Percentiles rank a stretch among this genome's conserved stretches.
phyloP scores from a whole-genome alignment of 2,329 filamentous ascomycete species.

The Colletotrichum endophyticum region DNA sequence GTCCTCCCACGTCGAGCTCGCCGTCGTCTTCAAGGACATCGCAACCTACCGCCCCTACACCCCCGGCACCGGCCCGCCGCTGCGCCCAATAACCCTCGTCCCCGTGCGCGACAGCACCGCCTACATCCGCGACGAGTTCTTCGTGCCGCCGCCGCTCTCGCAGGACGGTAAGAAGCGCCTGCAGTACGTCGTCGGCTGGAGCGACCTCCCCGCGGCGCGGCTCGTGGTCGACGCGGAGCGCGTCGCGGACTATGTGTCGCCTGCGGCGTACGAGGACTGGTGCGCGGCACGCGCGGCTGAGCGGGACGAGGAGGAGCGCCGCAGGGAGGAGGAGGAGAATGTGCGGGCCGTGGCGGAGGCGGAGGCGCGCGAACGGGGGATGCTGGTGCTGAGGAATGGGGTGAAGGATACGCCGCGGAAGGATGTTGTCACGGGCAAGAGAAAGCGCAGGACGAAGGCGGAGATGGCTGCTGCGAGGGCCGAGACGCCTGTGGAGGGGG shows the following conservation, averaged over 20 bases:
- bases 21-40: constrained; percentile 13
- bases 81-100: constrained; percentile 51
- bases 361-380: background rate
- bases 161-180: constrained; percentile 47
- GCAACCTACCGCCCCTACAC: constrained; percentile 31
- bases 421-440: background rate
- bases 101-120: constrained; percentile 56
- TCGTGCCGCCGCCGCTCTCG: constrained; percentile 43
- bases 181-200: constrained; percentile 61
- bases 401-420: background rate
- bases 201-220: constrained; percentile 54
- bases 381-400: background rate
- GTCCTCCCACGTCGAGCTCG: background rate
- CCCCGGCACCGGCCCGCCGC: constrained; percentile 51
- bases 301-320: constrained; percentile 42
- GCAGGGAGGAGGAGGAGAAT: constrained; percentile 28
- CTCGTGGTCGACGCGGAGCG: constrained; percentile 50
- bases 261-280: constrained; percentile 60
- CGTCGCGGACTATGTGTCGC: constrained; percentile 64
- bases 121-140: constrained; percentile 60
- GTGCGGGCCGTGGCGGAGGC: constrained; percentile 1
- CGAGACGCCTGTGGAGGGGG: constrained; percentile 30
- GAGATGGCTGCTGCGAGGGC: background rate
- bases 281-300: constrained; percentile 51
- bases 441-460: background rate